Evolutionary conservation across 441 rosid species (phyloP).

Genomic region (Gossypium lobatum): DNA sequence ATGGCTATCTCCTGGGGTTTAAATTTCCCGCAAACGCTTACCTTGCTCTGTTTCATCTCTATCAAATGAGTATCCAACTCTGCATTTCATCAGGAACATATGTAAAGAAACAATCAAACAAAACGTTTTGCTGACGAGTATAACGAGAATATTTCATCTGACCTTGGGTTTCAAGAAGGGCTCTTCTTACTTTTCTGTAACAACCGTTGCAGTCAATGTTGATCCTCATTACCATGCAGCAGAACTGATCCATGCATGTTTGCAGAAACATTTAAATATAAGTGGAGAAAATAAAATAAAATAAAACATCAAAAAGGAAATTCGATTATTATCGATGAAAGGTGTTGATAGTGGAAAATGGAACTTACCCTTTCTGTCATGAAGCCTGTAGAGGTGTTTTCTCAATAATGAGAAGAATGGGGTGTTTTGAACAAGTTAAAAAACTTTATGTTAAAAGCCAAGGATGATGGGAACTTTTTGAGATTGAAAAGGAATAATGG

Average conservation of each 20-base stretch:
- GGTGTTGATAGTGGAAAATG: neutral
- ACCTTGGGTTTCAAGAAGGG: conserved; percentile 39
- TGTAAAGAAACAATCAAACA: neutral
- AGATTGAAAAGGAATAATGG: neutral
- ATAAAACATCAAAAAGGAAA: neutral
- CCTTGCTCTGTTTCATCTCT: conserved; percentile 39
- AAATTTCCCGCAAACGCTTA: conserved; percentile 33
- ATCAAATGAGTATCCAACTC: conserved; percentile 38
- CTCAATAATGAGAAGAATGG: neutral
- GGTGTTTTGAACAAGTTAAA: neutral
- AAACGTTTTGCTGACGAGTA: neutral
- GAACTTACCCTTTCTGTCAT: conserved; percentile 28
- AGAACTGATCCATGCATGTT: conserved; percentile 20
- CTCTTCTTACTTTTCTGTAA: conserved; percentile 40
- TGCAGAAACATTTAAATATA: neutral
- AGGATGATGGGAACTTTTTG: too few relatives aligned
- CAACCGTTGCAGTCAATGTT: conserved; percentile 51
- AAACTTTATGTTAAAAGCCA: conserved; percentile 6
- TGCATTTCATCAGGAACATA: neutral
- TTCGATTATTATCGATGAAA: neutral
- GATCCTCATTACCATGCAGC: conserved; percentile 47
- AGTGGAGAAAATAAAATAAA: neutral
- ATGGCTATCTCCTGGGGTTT: conserved; percentile 44
- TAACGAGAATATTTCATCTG: neutral
- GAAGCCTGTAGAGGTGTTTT: neutral